Evolutionary conservation across 371 early-diverging fungal species (phyloP).

Genomic region (Rhizopus delemar): DNA sequence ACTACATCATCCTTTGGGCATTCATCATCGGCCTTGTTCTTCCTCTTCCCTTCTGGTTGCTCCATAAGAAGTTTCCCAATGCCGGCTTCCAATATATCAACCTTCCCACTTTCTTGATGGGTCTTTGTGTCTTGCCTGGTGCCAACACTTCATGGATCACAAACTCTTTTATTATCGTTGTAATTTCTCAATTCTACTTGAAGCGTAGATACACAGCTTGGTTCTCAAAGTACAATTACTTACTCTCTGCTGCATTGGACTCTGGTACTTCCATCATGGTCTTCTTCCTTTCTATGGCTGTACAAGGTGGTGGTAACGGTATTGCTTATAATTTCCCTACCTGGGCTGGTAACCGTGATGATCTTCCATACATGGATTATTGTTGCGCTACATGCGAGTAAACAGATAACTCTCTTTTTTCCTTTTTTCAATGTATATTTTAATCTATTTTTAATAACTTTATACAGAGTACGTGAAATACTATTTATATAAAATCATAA

Average conservation of each 20-base stretch:
- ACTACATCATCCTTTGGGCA: constrained; percentile 60
- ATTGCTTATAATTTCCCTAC: constrained; percentile 41
- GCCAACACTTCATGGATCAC: constrained; percentile 45
- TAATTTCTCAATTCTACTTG: constrained; percentile 53
- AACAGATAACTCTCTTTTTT: too few species aligned
- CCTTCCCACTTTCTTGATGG: constrained; percentile 49
- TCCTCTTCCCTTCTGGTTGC: constrained; percentile 39
- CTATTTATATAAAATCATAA: too few species aligned
- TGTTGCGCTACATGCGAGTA: constrained; percentile 21
- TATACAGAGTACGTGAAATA: too few species aligned
- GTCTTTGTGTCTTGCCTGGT: constrained; percentile 48
- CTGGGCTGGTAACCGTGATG: constrained; percentile 55
- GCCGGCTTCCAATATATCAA: constrained; percentile 42
- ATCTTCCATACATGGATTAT: constrained; percentile 22
- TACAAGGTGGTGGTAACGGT: constrained; percentile 54
- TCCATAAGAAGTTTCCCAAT: constrained; percentile 38
- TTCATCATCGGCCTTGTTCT: constrained; percentile 38
- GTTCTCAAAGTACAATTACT: constrained; percentile 59
- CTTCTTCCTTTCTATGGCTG: constrained; percentile 50
- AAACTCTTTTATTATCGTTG: constrained; percentile 33
- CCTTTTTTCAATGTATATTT: too few species aligned
- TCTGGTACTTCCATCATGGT: constrained; percentile 59
- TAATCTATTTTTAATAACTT: too few species aligned
- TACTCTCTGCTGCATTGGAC: constrained; percentile 59
- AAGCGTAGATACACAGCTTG: constrained; percentile 41